phyloP scores from a whole-genome alignment of 768 basidiomycete genomes.

The Gymnopilus junonius region DNA sequence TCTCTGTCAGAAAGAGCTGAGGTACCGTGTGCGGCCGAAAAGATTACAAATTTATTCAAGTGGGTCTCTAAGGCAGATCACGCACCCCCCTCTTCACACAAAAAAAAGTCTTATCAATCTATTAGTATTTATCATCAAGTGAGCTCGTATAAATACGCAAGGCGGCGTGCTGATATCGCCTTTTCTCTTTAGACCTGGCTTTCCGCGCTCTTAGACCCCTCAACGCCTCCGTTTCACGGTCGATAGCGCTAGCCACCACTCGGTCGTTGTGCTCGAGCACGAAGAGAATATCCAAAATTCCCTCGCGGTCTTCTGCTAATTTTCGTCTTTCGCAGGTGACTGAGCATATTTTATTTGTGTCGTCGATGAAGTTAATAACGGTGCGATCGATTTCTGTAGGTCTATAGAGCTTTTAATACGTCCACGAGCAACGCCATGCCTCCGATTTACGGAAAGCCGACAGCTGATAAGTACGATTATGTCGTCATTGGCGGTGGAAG shows the following conservation, averaged over 20 bases:
- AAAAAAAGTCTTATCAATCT: not conserved
- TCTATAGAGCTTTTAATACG: conserved; percentile 42
- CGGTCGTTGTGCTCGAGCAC: not conserved
- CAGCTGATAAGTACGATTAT: conserved; percentile 75
- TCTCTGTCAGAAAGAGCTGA: no score
- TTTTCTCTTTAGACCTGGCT: conserved; percentile 25
- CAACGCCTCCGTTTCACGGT: not conserved
- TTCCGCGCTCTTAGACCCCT: conserved; percentile 11
- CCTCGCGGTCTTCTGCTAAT: conserved; percentile 4
- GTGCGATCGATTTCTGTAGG: conserved; percentile 9
- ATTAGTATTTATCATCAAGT: conserved; percentile 5
- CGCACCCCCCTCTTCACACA: not conserved
- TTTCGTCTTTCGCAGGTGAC: conserved; percentile 26
- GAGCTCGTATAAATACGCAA: conserved; percentile 8
- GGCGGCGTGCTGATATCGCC: not conserved
- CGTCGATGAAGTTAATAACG: not conserved
- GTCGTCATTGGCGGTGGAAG: conserved; percentile 93
- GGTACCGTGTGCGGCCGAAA: no score
- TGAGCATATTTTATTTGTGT: not conserved
- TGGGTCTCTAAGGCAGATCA: not conserved
- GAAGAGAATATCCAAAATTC: conserved; percentile 9
- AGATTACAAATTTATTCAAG: not conserved
- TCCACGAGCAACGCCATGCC: conserved; percentile 59
- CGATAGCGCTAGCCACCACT: not conserved
- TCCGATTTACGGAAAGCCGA: conserved; percentile 66